A percentile compares a stretch with the other conserved stretches of the same genome.
Evolutionary conservation across 768 basidiomycete genomes (phyloP).

Genomic region (Kwoniella mangroviensis): DNA sequence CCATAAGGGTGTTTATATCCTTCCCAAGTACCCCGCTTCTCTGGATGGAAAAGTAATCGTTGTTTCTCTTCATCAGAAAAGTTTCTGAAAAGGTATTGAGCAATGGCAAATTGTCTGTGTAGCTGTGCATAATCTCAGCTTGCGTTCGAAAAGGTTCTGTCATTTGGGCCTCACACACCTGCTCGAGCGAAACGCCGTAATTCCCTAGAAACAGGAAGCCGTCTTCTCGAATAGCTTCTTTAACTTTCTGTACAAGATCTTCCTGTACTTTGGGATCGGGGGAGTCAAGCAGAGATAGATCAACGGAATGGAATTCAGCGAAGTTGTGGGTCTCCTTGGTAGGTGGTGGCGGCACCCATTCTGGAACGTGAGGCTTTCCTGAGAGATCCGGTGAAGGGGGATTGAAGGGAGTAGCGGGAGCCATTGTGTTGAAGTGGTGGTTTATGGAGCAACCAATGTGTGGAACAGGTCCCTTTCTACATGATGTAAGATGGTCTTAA

Average conservation of each 20-base stretch:
- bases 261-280: constrained; percentile 32
- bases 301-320: constrained; percentile 33
- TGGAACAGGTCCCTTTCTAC: too few species aligned
- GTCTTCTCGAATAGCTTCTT: constrained; percentile 35
- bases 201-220: constrained; percentile 46
- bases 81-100: constrained; percentile 38
- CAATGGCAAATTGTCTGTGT: constrained; percentile 41
- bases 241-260: constrained; percentile 29
- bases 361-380: constrained; percentile 33
- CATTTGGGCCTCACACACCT: constrained; percentile 16
- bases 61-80: constrained; percentile 40
- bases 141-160: too few species aligned
- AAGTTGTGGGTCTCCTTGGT: constrained; percentile 39
- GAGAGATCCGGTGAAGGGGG: constrained; percentile 29
- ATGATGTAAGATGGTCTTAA: too few species aligned
- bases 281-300: constrained; percentile 38
- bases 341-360: constrained; percentile 37
- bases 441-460: too few species aligned
- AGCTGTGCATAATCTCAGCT: constrained; percentile 14
- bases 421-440: not conserved
- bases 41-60: constrained; percentile 36
- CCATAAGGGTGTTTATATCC: constrained; percentile 47
- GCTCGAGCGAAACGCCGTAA: constrained; percentile 41
- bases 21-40: constrained; percentile 31
- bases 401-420: constrained; percentile 22